These are phyloP conservation scores for Bremia lactucae DNA, from an alignment of 352 stramenopile species.

Conservation along the genomic window DNA sequence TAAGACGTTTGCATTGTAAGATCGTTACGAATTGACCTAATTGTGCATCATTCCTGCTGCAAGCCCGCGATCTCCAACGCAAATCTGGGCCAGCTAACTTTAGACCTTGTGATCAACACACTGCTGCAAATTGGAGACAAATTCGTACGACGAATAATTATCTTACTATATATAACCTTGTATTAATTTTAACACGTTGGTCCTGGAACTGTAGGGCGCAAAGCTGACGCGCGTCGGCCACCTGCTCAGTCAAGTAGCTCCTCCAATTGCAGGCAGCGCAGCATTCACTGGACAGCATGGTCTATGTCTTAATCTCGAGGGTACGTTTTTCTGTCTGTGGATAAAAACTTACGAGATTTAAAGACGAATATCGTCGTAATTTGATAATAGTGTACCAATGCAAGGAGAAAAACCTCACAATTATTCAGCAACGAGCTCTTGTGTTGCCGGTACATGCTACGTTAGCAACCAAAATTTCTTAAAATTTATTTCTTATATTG, in stretches of 20 bases:
- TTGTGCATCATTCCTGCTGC: conserved; percentile 6
- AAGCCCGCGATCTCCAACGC: conserved; percentile 68
- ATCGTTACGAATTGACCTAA: conserved; percentile 7
- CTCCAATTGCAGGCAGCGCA: conserved; percentile 46
- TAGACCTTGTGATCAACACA: conserved; percentile 74
- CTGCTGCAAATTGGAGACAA: conserved; percentile 35
- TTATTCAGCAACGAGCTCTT: conserved; percentile 65
- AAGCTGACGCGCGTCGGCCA: conserved; percentile 39
- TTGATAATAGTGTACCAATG: conserved; percentile 50
- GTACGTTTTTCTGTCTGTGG: conserved; percentile 17
- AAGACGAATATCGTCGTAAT: conserved; percentile 1
- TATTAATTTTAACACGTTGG: conserved; percentile 4
- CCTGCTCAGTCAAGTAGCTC: conserved; percentile 46
- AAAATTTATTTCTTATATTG: conserved; percentile 1
- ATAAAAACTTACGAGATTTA: neutral
- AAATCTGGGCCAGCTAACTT: conserved; percentile 69
- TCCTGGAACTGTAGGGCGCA: conserved; percentile 18
- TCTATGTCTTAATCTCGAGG: conserved; percentile 72
- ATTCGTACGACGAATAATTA: conserved; percentile 24
- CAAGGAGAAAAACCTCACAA: conserved; percentile 46
- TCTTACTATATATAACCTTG: neutral
- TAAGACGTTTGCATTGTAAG: neutral
- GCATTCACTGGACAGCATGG: conserved; percentile 38
- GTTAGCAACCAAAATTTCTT: neutral
- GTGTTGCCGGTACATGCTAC: conserved; percentile 25